Base-by-base conservation (phyloP, 1,284 basidiomycete genomes). In the Naganishia albida region DNA sequence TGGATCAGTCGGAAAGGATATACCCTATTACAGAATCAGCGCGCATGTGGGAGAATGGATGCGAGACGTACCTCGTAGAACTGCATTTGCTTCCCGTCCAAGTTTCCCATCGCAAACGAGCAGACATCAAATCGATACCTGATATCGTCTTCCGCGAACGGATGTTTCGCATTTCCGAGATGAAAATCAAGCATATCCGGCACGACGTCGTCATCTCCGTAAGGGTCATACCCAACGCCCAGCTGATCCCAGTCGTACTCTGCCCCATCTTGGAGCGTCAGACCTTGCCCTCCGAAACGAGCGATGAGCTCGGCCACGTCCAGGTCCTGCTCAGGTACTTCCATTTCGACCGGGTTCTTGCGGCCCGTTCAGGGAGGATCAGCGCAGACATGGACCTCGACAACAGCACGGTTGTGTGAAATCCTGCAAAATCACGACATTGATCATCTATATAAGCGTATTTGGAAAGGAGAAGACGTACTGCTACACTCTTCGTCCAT, bases 1-100 rank as follows among this genome's bases (percentile, higher is more conserved):
- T 4, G 44, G 16, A 18, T 44, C 46, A 6, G 65, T 66, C 10
- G 65, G 60, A 42, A 63, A 66, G 7, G 56, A 43, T n/a, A 66
- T 30, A 18, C 16, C 57, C 59, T 66, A 26, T 6, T 25, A 20
- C 0, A 39, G 16, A 8, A 12, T 18, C 2, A 26, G 25, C 15
- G 16, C 16, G 16, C 8, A 4, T 7, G 15, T 26, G 2, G 25
- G 2, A 2, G n/a, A 51, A n/a, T 30, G 25, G 15, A 34, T 16
- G 8, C 10, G 13, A 23, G 16, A 30, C 55, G 15, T 26, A 57
- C 55, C 18, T 57, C 55, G 20, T 57, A 57, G 20, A 48, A 57
- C n/a, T 57, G 43, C 28, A 57, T 16, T n/a, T 46, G 55, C 43
- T 48, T 46, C 7, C 43, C 55, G 28, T 57, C 55, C 55, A 46